Base-by-base conservation (phyloP, 768 basidiomycete species). In the Suillus placidus region DNA sequence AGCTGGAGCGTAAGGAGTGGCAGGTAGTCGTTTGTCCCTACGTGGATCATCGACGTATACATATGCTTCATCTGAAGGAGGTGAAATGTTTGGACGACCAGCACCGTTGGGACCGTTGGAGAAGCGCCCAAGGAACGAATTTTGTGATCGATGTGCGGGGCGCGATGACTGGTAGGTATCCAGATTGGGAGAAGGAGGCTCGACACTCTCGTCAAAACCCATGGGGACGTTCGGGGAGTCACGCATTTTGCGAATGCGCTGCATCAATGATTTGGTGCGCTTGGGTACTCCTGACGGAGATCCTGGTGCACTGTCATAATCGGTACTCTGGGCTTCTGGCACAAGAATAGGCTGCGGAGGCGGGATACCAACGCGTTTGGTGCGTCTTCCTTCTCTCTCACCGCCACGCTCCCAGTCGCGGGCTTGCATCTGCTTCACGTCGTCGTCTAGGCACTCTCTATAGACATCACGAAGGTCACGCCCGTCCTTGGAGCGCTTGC, bases 181-280 rank as follows among this genome's bases (percentile, higher is more conserved):
- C 26, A 77, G 73, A 26, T 80, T 83, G 1, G 84, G 81, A 1
- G 86, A 86, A 12, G 81, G 80, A 8, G 79, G 79, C 30, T 80
- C 82, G 37, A 80, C 76, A 37, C 74, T 74, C 20, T 69, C 67
- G n/a, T 83, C 82, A 42, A 80, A 76, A 34, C 74, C 77, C n/a
- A 91, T 84, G 18, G 93, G 93, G 1, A 94, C 88, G 67, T 94
- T 94, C 12, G 93, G 93, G 10, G 88, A 80, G 71, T 94, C 93
- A 42, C 93, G 88, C 92, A 94, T 94, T 78, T 88, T 92, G 65
- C 91, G 88, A 73, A 95, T 91, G 63, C 93, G 90, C 55, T 94
- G 90, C 86, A 95, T 94, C 68, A 95, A 80, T 16, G 91, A 93
- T 77, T 88, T 93, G 69, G 86, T 87, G 35, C 93, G 89, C 75